These are phyloP conservation scores for Brettanomyces custersianus DNA, from an alignment of 805 yeast genomes.

Conservation along the genomic window DNA sequence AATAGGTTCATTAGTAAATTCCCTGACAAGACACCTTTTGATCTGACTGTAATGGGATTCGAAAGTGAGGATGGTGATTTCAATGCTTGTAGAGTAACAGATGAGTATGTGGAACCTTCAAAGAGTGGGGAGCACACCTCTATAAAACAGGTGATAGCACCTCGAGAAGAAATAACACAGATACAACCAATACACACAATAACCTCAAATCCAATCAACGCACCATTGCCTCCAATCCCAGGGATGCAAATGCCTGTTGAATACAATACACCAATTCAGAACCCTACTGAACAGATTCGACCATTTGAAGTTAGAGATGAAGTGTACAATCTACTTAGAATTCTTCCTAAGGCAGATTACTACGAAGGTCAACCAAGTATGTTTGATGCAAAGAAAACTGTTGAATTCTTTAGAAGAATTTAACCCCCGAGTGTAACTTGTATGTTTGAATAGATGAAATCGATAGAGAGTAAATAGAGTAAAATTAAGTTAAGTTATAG, in stretches of 20 bases:
- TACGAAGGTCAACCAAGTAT: constrained; percentile 37
- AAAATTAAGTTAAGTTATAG: no score
- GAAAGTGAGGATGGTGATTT: constrained; percentile 13
- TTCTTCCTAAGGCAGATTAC: constrained; percentile 52
- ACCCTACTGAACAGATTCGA: constrained; percentile 2
- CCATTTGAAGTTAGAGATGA: constrained; percentile 30
- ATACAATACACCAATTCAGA: neutral
- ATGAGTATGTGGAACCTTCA: constrained; percentile 13
- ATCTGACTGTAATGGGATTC: constrained; percentile 13
- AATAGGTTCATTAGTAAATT: constrained; percentile 56
- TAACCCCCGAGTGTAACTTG: neutral
- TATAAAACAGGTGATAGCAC: no score
- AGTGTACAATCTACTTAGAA: constrained; percentile 41
- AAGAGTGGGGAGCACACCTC: neutral
- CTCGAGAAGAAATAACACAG: no score
- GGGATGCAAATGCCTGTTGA: neutral
- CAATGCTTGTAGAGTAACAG: constrained; percentile 28
- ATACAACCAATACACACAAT: no score
- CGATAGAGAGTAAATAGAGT: neutral
- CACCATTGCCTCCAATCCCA: neutral
- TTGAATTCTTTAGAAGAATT: constrained; percentile 18
- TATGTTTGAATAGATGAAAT: neutral
- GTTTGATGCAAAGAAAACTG: constrained; percentile 48
- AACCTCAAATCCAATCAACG: neutral
- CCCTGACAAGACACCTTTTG: constrained; percentile 42